Evolutionary conservation across 495 filamentous ascomycete genomes (phyloP), one percentile per base, ranked within the genome.

Genomic region (Penicillium ucsense): DNA sequence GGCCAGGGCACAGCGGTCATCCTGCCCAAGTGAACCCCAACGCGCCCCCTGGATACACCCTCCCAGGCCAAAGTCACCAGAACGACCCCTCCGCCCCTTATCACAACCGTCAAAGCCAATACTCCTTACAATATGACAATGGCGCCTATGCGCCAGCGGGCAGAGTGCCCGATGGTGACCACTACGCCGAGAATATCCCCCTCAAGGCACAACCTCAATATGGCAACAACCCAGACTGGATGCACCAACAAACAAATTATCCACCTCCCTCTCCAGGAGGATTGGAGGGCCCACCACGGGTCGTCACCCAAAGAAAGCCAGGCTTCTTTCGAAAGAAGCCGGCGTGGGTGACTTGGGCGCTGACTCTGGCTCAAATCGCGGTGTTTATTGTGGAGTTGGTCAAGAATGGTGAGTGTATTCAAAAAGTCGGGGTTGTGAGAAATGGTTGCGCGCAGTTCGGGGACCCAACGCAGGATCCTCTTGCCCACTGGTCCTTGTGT

Each of bases 331-430:
- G 60, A 8, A 74, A 80, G 64, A 76, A 74, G 57, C 82, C 89
- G 55, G 79, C 91, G 2, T 89, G 86, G 74, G 82, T 94, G 8
- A 85, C 88, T 6, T 98, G 89, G 62, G 62, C 81, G 35, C 77
- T 96, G 37, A 89, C 89, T 4, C 33, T 80, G 10, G 74, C 88
- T 12, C 89, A 97, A 63, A 65, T 94, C 8, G 71, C 71, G 7
- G 88, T 96, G n/a, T 98, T 98, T 54, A 86, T 96, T 54, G 88
- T 73, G 33, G 88, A 96, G 73, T 64, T 98, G 45, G 82, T 85
- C 42, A 87, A 83, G 61, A 89, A 84, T 62, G 80, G 86, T 89
- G 75, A 50, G 83, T 54, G 37, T 46, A n/a, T 9, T 5, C 5
- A 31, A 34, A 31, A 34, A 4, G 10, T 35, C 29, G 3, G 7